Evolutionary conservation across 2,329 filamentous ascomycete species (phyloP).

Genomic region (Pseudocercospora vitis): DNA sequence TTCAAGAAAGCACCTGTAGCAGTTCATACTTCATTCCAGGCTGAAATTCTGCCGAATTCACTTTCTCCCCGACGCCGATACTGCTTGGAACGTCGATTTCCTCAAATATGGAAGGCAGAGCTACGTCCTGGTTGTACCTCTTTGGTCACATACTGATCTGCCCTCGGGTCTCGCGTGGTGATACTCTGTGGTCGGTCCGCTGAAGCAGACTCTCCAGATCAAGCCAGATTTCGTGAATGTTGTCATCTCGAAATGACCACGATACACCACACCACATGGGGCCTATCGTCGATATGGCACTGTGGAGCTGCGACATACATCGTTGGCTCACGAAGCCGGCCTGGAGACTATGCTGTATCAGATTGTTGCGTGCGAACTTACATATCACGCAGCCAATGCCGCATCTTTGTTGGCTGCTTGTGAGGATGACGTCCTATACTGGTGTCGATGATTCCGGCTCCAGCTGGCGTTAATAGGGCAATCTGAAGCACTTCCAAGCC

Average conservation of each 20-base stretch:
- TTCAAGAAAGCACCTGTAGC: constrained; percentile 43
- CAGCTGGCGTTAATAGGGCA: constrained; percentile 43
- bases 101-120: constrained; percentile 43
- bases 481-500: constrained; percentile 28
- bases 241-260: constrained; percentile 61
- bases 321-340: constrained; percentile 52
- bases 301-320: constrained; percentile 50
- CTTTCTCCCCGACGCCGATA: constrained; percentile 48
- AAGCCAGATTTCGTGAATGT: constrained; percentile 57
- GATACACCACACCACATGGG: constrained; percentile 59
- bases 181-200: constrained; percentile 58
- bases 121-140: constrained; percentile 52
- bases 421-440: constrained; percentile 41
- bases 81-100: constrained; percentile 39
- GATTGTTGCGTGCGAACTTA: constrained; percentile 54
- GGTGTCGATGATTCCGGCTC: constrained; percentile 47
- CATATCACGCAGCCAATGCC: constrained; percentile 28
- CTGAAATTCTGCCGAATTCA: constrained; percentile 52
- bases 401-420: constrained; percentile 29
- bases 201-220: constrained; percentile 55
- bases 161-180: constrained; percentile 65
- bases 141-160: constrained; percentile 59
- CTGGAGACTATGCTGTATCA: constrained; percentile 52
- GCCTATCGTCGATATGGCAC: constrained; percentile 37
- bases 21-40: constrained; percentile 49